These are phyloP conservation scores for Verruconis gallopava DNA, from an alignment of 2,329 filamentous ascomycete genomes.

Conservation along the genomic window DNA sequence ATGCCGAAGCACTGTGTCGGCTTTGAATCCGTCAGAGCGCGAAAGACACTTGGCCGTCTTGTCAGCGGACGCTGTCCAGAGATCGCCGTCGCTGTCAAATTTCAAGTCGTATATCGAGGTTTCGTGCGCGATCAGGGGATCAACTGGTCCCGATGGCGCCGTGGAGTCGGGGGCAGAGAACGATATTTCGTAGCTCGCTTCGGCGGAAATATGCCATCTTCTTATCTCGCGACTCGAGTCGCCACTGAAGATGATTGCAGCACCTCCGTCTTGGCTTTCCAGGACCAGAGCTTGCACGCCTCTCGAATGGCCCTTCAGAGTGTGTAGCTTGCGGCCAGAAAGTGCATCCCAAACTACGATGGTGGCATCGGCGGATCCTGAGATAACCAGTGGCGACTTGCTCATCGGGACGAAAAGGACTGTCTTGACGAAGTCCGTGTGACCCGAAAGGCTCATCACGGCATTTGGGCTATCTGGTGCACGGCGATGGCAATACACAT, in stretches of 20 bases:
- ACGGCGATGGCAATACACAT: constrained; percentile 65
- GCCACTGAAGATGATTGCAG: constrained; percentile 52
- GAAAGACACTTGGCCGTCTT: constrained; percentile 73
- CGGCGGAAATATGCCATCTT: constrained; percentile 52
- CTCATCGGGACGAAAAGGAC: constrained; percentile 50
- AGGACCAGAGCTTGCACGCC: constrained; percentile 69
- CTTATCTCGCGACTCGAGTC: constrained; percentile 54
- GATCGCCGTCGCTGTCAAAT: constrained; percentile 59
- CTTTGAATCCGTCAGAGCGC: constrained; percentile 52
- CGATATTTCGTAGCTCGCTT: constrained; percentile 40
- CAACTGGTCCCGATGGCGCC: constrained; percentile 26
- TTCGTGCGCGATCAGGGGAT: constrained; percentile 65
- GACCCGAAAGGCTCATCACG: constrained; percentile 55
- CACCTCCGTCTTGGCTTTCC: constrained; percentile 49
- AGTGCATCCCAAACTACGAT: constrained; percentile 66
- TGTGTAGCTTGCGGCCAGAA: constrained; percentile 56
- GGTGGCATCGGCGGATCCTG: constrained; percentile 33
- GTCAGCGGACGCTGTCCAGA: constrained; percentile 91
- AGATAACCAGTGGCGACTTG: constrained; percentile 42
- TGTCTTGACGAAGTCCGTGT: constrained; percentile 84
- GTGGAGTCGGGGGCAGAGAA: constrained; percentile 7
- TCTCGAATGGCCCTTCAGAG: constrained; percentile 63
- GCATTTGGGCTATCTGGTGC: constrained; percentile 26
- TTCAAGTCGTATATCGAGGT: constrained; percentile 75
- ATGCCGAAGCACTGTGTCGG: constrained; percentile 62